Evolutionary conservation across 2,329 filamentous ascomycete genomes (phyloP).

Genomic region (Paecilomyces formosus): DNA sequence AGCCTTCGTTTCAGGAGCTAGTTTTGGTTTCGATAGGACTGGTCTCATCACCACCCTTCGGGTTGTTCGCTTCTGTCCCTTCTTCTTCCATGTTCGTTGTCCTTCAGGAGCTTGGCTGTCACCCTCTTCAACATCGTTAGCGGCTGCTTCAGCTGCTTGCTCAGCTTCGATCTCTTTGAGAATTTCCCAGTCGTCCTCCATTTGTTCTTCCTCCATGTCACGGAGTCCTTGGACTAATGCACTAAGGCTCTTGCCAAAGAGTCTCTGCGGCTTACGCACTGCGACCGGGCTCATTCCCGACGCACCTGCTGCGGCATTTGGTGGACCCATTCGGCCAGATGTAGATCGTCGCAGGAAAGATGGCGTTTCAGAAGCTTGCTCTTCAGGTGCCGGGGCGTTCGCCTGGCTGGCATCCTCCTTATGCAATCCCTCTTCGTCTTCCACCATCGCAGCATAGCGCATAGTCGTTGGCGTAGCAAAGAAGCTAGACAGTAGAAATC

Average conservation of each 20-base stretch:
- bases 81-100: conserved; percentile 36
- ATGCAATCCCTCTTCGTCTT: conserved; percentile 18
- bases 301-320: conserved; percentile 5
- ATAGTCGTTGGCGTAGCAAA: conserved; percentile 40
- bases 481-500: conserved; percentile 37
- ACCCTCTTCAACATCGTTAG: conserved; percentile 21
- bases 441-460: conserved; percentile 34
- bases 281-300: conserved; percentile 30
- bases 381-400: conserved; percentile 7
- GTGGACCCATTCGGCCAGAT: conserved; percentile 17
- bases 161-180: conserved; percentile 37
- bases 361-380: conserved; percentile 25
- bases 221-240: conserved; percentile 31
- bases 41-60: conserved; percentile 38
- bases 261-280: conserved; percentile 25
- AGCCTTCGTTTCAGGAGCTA: conserved; percentile 14
- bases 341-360: conserved; percentile 33
- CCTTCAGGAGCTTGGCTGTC: conserved; percentile 26
- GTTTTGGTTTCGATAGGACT: conserved; percentile 23
- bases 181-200: conserved; percentile 37
- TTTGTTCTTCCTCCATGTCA: conserved; percentile 33
- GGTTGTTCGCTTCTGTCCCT: conserved; percentile 43
- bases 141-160: conserved; percentile 9
- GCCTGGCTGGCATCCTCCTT: conserved; percentile 5
- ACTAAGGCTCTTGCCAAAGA: conserved; percentile 32